phyloP scores from a whole-genome alignment of 257 asterid species.

The Gardenia jasminoides region DNA sequence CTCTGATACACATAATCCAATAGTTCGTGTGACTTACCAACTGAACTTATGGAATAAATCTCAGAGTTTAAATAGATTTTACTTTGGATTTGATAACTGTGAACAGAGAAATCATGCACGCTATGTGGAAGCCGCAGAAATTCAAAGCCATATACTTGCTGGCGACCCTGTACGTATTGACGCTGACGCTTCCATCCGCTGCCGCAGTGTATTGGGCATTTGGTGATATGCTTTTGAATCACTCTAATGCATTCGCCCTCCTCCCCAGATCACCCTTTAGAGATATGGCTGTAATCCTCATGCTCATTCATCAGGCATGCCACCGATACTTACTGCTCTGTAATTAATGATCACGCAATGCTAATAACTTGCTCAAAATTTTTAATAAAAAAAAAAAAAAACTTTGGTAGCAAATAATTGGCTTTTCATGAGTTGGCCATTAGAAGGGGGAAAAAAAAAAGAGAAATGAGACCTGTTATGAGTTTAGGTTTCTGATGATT shows the following conservation, averaged over 20 bases:
- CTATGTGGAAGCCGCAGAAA: slow-evolving; percentile 98
- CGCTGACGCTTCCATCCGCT: slow-evolving; percentile 90
- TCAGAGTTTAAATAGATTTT: background rate
- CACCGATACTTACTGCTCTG: background rate
- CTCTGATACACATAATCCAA: background rate
- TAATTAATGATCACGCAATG: background rate
- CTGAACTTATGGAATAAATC: no score
- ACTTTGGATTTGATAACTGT: slow-evolving; percentile 13
- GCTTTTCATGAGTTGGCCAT: no score
- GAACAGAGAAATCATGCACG: slow-evolving; percentile 93
- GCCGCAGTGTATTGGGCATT: slow-evolving; percentile 94
- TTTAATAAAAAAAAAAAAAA: no score
- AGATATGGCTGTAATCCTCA: slow-evolving; percentile 89
- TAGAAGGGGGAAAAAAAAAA: no score
- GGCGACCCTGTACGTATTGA: slow-evolving; percentile 79
- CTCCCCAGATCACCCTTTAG: slow-evolving; percentile 76
- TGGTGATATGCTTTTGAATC: slow-evolving; percentile 84
- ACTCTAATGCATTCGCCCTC: slow-evolving; percentile 88
- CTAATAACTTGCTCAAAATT: background rate
- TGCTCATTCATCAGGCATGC: slow-evolving; percentile 93
- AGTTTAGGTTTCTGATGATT: background rate
- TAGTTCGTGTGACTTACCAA: background rate
- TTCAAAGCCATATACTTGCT: slow-evolving; percentile 79
- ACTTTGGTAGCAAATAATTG: no score
- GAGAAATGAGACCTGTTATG: no score